Conservation (phyloP, 2,329 filamentous ascomycete species). For the Parastagonospora nodorum region DNA sequence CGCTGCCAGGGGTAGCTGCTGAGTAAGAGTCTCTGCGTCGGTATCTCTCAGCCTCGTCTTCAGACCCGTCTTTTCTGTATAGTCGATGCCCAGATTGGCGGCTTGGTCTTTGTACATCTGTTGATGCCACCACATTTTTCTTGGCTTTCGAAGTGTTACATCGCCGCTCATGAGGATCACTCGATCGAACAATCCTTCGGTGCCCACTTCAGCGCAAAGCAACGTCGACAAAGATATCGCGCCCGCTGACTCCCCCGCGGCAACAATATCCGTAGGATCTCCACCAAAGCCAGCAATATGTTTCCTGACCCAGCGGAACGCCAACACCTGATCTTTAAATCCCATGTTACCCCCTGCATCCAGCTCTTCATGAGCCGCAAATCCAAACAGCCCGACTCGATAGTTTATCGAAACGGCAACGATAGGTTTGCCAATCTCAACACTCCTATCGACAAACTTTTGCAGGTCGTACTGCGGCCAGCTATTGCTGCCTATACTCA, state of each 20-base stretch:
- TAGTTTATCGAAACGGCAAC: slow-evolving; percentile 50
- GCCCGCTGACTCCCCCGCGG: slow-evolving; percentile 56
- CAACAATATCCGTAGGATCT: slow-evolving; percentile 43
- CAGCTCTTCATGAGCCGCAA: slow-evolving; percentile 54
- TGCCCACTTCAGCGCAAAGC: slow-evolving; percentile 32
- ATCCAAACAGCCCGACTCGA: slow-evolving; percentile 36
- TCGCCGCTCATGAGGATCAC: slow-evolving; percentile 41
- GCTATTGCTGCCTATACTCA: slow-evolving; percentile 55
- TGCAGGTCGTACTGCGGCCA: slow-evolving; percentile 59
- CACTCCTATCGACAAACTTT: slow-evolving; percentile 52
- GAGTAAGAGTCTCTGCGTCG: slow-evolving; percentile 22
- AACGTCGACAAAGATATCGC: slow-evolving; percentile 41
- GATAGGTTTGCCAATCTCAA: slow-evolving; percentile 51
- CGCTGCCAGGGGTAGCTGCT: slow-evolving; percentile 31
- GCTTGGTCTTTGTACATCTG: slow-evolving; percentile 32
- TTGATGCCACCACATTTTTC: slow-evolving; percentile 31
- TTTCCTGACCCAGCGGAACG: slow-evolving; percentile 46
- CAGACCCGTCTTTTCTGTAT: slow-evolving; percentile 11
- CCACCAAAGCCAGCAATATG: slow-evolving; percentile 50
- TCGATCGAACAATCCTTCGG: slow-evolving; percentile 29
- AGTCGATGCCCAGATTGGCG: slow-evolving; percentile 20
- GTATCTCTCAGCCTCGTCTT: slow-evolving; percentile 17
- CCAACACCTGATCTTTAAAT: slow-evolving; percentile 42
- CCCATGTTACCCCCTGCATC: slow-evolving; percentile 42
- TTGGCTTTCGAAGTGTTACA: slow-evolving; percentile 33